Evolutionary conservation across 352 stramenopile species (phyloP).

Genomic region (Lagenidium sp.): DNA sequence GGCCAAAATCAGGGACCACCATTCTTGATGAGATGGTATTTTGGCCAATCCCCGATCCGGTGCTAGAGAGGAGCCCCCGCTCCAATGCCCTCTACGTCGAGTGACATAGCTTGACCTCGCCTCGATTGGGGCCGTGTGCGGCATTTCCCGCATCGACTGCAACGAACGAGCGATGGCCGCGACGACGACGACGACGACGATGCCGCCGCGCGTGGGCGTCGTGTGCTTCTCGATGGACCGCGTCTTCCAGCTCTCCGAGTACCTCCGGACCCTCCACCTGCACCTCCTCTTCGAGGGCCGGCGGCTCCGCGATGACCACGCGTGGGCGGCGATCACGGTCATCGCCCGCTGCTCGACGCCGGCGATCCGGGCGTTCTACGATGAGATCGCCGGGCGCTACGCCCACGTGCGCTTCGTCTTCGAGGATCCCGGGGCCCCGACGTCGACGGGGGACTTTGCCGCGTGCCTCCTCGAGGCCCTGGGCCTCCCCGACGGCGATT

Average conservation of each 20-base stretch:
- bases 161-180: too few relatives aligned
- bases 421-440: too few relatives aligned
- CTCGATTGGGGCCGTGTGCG: too few relatives aligned
- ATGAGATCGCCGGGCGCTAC: constrained; percentile 19
- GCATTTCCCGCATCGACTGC: too few relatives aligned
- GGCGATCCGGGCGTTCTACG: constrained; percentile 21
- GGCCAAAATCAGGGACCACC: too few relatives aligned
- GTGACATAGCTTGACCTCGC: too few relatives aligned
- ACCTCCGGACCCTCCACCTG: constrained; percentile 31
- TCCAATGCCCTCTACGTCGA: too few relatives aligned
- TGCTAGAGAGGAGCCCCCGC: too few relatives aligned
- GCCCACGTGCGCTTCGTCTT: constrained; percentile 25
- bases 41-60: too few relatives aligned
- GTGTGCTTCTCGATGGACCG: constrained; percentile 62
- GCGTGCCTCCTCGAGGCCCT: constrained; percentile 17
- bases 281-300: constrained; percentile 17
- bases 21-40: too few relatives aligned
- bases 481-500: not conserved
- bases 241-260: constrained; percentile 53
- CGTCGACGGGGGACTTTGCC: constrained; percentile 18
- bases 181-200: too few relatives aligned
- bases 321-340: constrained; percentile 19
- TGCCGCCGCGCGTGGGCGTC: constrained; percentile 35
- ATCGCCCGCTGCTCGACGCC: constrained; percentile 29
- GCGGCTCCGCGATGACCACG: constrained; percentile 12